phyloP scores from a whole-genome alignment of 306 rosid species.

The Malus asiatica region DNA sequence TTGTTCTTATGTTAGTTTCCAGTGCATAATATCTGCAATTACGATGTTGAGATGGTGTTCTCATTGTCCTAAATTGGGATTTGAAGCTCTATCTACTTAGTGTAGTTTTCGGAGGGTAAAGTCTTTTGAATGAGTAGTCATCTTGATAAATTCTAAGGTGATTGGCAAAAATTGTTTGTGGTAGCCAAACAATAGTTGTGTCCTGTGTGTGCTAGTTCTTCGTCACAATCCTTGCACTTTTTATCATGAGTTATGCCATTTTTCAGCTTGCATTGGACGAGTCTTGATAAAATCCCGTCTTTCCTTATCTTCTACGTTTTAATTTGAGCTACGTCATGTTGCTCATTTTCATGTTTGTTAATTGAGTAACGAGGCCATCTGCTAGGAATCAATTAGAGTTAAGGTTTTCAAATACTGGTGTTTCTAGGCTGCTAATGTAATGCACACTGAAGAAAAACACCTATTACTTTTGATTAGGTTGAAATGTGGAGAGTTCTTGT shows the following conservation, averaged over 20 bases:
- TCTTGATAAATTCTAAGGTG: too few relatives aligned
- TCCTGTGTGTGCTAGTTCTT: too few relatives aligned
- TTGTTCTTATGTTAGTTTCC: too few relatives aligned
- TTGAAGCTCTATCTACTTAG: too few relatives aligned
- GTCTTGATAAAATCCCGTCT: neutral
- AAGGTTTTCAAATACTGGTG: neutral
- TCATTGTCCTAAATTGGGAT: too few relatives aligned
- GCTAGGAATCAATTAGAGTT: neutral
- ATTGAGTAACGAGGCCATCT: neutral
- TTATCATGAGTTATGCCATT: neutral
- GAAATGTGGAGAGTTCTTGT: constrained; percentile 82
- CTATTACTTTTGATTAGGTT: constrained; percentile 38
- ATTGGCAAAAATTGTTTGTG: too few relatives aligned
- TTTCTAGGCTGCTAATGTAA: neutral
- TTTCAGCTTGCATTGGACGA: neutral
- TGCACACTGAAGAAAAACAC: neutral
- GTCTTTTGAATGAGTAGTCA: too few relatives aligned
- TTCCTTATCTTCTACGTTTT: neutral
- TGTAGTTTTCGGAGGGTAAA: too few relatives aligned
- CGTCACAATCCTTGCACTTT: too few relatives aligned
- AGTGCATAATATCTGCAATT: too few relatives aligned
- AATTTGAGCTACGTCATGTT: neutral
- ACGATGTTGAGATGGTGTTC: too few relatives aligned
- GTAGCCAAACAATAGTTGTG: too few relatives aligned
- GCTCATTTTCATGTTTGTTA: neutral